Evolutionary conservation across 164 flowering plant genomes (phyloP), one percentile per base, ranked within the genome.

Genomic region (Sedum album): DNA sequence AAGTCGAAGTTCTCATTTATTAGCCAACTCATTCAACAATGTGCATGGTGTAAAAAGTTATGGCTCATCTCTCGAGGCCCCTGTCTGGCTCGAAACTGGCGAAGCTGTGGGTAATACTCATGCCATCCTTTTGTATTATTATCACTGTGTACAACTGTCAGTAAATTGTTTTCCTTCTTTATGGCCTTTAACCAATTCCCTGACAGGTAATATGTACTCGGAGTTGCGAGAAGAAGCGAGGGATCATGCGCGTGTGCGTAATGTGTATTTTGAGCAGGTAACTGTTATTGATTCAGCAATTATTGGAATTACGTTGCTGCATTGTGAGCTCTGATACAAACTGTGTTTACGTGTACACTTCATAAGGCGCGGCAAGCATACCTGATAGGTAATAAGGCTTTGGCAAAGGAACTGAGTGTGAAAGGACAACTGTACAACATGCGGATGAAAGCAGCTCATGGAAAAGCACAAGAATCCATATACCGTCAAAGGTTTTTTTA

Each of bases 391-490:
- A 90, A 92, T 76, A 95, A 90, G 76, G 92, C 93, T 68, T 76
- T 95, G 41, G 97, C 99, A 26, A 95, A 95, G 77, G 97, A 95
- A 67, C 74, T 95, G 73, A 92, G 96, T 72, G 75, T 79, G 26
- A 88, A 90, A 79, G 99, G 99, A 53, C 96, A 90, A 72, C 66
- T 88, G 77, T 92, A 90, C 73, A 88, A 85, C 78, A 79, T 88
- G 87, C 92, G 85, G 57, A 95, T 95, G 97, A 90, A 92, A 81
- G 97, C 84, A 53, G 97, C 99, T 60, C 99, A 95, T 82, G 94
- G 78, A 66, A 90, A 90, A 72, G 99, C 99, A 61, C 95, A 87
- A 67, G 97, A 95, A 42, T 80, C 97, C 68, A 95, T 94, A 68
- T 95, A 82, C 73, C 89, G 86, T n/a, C 93, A 86, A 74, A 95